Conservation (phyloP, 202 grass and related monocot species). For the Setaria viridis region DNA sequence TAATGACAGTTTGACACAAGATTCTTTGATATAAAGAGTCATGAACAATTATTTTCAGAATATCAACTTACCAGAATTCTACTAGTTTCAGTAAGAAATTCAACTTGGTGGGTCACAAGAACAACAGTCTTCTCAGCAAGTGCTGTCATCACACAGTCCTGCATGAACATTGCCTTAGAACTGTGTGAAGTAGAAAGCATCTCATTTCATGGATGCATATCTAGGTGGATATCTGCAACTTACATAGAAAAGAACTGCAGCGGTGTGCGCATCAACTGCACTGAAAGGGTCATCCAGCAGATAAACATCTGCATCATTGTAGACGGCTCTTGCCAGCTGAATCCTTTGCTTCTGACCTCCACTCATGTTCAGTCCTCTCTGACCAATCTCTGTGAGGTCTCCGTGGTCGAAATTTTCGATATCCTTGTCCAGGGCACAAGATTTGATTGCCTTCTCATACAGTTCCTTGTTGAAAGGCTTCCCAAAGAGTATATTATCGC, state of each 20-base stretch:
- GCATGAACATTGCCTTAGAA: conserved; percentile 48
- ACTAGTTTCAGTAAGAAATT: conserved; percentile 77
- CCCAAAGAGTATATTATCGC: conserved; percentile 91
- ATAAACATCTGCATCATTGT: conserved; percentile 81
- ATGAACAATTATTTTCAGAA: neutral
- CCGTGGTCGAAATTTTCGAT: conserved; percentile 80
- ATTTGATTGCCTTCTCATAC: conserved; percentile 72
- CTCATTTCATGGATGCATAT: neutral
- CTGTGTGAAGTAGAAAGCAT: neutral
- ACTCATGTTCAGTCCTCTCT: conserved; percentile 96
- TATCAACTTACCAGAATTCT: conserved; percentile 68
- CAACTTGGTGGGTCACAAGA: conserved; percentile 96
- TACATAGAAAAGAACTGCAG: conserved; percentile 91
- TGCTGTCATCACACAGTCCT: conserved; percentile 96
- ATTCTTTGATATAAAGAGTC: neutral
- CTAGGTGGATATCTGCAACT: conserved; percentile 18
- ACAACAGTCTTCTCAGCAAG: conserved; percentile 82
- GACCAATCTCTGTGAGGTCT: conserved; percentile 89
- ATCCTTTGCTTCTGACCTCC: conserved; percentile 98
- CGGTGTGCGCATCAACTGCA: conserved; percentile 87
- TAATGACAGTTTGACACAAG: neutral
- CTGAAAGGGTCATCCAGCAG: conserved; percentile 95
- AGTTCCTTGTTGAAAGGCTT: conserved; percentile 66
- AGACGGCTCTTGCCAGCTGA: conserved; percentile 93
- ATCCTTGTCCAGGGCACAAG: conserved; percentile 89